Evolutionary conservation across 1,139 yeast genomes (phyloP).

Genomic region (Scheffersomyces illinoinensis): DNA sequence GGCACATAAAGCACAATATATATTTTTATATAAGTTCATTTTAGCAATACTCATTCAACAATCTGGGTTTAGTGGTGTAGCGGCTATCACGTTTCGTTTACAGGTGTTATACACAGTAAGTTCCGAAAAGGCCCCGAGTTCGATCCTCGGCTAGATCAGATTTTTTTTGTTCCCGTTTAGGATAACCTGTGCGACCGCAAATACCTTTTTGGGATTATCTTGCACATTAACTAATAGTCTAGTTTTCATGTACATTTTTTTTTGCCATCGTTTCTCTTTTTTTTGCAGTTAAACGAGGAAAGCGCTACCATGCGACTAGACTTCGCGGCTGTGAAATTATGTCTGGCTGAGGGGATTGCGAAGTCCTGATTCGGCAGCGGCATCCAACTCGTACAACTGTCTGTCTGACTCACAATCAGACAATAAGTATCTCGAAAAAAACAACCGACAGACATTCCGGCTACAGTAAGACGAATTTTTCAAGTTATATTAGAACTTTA

Average conservation of each 20-base stretch:
- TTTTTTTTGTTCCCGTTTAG: conserved; percentile 2
- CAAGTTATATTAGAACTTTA: not conserved
- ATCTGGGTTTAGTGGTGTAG: conserved; percentile 22
- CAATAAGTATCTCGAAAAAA: not conserved
- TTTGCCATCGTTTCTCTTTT: conserved; percentile 1
- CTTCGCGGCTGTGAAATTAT: not conserved
- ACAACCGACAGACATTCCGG: not conserved
- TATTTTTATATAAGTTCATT: not conserved
- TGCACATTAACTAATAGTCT: conserved; percentile 1
- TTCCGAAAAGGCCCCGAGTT: conserved; percentile 26
- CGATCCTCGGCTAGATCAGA: conserved; percentile 23
- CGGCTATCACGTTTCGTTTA: conserved; percentile 26
- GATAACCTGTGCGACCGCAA: not conserved
- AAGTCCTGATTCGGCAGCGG: not conserved
- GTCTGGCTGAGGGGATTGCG: not conserved
- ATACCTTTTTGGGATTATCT: conserved; percentile 6
- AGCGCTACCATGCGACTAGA: not conserved
- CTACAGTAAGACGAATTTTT: not conserved
- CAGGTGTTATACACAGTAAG: conserved; percentile 17
- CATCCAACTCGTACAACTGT: not conserved
- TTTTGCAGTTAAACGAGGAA: conserved; percentile 3
- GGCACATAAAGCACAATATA: not conserved
- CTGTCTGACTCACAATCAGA: not conserved
- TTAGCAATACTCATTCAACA: not conserved
- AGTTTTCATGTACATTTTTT: not conserved